These are phyloP conservation scores for Jaltomata sinuosa DNA, from an alignment of 257 asterid species.

Conservation along the genomic window DNA sequence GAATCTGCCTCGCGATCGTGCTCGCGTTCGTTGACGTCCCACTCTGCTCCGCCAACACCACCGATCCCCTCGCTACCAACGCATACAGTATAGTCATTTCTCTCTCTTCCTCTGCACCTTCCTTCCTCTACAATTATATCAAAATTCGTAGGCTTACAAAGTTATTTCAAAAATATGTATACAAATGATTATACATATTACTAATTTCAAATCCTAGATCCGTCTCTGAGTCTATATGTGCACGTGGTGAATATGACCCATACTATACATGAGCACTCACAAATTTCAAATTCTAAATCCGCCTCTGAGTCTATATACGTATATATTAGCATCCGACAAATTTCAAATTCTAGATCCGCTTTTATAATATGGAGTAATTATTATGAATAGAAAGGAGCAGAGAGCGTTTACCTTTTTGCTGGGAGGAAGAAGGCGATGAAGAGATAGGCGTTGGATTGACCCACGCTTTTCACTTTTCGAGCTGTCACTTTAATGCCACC, in stretches of 20 bases:
- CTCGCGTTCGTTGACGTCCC: slow-evolving; percentile 84
- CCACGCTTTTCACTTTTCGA: neutral
- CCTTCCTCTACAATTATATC: neutral
- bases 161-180: neutral
- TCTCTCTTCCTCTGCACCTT: neutral
- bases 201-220: neutral
- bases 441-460: neutral
- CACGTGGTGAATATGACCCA: too few species aligned
- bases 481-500: neutral
- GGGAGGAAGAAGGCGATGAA: neutral
- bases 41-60: slow-evolving; percentile 83
- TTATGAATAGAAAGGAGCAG: neutral
- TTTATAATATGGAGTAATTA: too few species aligned
- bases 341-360: too few species aligned
- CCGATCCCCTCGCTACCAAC: slow-evolving; percentile 95
- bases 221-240: neutral
- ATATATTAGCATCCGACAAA: too few species aligned
- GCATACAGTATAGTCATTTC: slow-evolving; percentile 80
- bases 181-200: neutral
- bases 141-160: neutral
- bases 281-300: neutral
- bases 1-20: slow-evolving; percentile 79
- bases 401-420: neutral
- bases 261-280: neutral
- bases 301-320: too few species aligned